Evolutionary conservation across 495 filamentous ascomycete species (phyloP).

Genomic region (Lichina pygmaea): DNA sequence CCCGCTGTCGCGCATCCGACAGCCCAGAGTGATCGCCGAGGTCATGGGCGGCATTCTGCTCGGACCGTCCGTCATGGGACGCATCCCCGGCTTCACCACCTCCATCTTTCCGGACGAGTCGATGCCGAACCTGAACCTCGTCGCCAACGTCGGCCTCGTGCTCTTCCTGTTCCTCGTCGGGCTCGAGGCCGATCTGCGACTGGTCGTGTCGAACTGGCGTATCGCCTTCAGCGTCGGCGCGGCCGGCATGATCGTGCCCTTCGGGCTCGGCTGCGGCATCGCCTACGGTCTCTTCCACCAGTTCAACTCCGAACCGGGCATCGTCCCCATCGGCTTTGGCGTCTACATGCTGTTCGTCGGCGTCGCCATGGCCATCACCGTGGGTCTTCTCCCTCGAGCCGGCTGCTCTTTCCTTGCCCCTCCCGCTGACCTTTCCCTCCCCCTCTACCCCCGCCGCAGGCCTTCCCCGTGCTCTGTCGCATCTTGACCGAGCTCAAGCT

Average conservation of each 20-base stretch:
- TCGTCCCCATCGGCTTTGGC: constrained; percentile 42
- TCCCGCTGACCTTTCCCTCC: background rate
- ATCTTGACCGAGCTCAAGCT: constrained; percentile 86
- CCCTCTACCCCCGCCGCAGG: constrained; percentile 13
- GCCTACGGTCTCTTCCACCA: constrained; percentile 67
- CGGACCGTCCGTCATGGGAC: constrained; percentile 65
- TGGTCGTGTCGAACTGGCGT: constrained; percentile 67
- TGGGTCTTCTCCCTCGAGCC: constrained; percentile 5
- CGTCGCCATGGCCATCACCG: constrained; percentile 81
- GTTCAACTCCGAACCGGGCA: constrained; percentile 37
- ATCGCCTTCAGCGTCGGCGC: constrained; percentile 59
- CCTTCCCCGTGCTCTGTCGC: constrained; percentile 84
- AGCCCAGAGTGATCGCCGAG: constrained; percentile 87
- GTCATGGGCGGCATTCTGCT: constrained; percentile 81
- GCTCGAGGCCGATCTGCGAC: constrained; percentile 73
- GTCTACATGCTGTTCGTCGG: constrained; percentile 83
- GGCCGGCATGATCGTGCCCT: constrained; percentile 67
- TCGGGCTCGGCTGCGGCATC: constrained; percentile 42
- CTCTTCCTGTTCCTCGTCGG: constrained; percentile 86
- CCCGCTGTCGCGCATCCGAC: constrained; percentile 63
- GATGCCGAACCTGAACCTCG: constrained; percentile 49
- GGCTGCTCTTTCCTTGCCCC: background rate
- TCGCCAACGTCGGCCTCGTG: constrained; percentile 72
- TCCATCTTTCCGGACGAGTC: constrained; percentile 52
- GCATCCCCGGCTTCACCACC: constrained; percentile 51